Evolutionary conservation across 2,329 filamentous ascomycete species (phyloP).

Genomic region (Rutstroemia sp.): DNA sequence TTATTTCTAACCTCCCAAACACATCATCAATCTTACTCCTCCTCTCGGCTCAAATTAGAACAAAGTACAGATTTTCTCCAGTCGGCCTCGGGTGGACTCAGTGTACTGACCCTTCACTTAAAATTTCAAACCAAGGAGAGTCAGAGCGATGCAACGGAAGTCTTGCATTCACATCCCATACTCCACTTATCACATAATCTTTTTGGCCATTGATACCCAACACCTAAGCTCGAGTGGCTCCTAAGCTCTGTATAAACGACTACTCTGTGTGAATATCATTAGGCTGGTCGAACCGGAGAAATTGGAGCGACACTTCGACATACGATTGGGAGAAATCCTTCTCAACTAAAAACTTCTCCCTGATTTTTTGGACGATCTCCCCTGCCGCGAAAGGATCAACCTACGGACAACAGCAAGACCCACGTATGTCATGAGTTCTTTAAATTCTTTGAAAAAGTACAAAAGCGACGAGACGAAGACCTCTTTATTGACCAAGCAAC

Average conservation of each 20-base stretch:
- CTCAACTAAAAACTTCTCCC: neutral
- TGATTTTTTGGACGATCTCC: neutral
- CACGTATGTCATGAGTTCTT: constrained; percentile 1
- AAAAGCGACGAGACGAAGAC: neutral
- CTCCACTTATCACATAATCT: constrained; percentile 8
- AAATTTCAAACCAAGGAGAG: neutral
- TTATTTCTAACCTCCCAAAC: no score
- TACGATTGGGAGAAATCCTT: neutral
- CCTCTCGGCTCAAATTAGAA: no score
- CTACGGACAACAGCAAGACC: neutral
- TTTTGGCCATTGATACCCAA: constrained; percentile 8
- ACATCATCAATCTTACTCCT: no score
- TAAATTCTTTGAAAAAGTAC: neutral
- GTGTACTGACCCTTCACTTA: neutral
- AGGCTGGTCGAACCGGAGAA: constrained; percentile 1
- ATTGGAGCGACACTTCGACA: neutral
- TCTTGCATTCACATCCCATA: constrained; percentile 5
- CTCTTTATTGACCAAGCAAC: constrained; percentile 1
- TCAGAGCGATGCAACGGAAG: constrained; percentile 1
- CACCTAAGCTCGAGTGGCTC: neutral
- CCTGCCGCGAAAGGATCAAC: neutral
- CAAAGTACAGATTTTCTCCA: no score
- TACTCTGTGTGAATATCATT: neutral
- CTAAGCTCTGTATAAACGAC: neutral
- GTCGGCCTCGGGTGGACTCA: no score